phyloP scores from a whole-genome alignment of 371 early-diverging fungal species.

The Mucor indicus region DNA sequence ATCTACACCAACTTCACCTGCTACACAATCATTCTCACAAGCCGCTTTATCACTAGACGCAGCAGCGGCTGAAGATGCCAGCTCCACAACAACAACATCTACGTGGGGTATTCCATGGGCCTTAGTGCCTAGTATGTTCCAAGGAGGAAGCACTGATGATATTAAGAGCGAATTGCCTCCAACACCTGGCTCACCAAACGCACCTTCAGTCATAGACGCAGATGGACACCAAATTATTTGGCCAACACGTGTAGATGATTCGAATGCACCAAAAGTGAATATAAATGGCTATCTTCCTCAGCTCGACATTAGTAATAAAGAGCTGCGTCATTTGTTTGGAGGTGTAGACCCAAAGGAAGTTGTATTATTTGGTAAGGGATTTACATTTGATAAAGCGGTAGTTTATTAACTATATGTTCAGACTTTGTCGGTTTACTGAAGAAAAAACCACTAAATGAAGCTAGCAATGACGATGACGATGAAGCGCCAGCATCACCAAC shows the following conservation, averaged over 20 bases:
- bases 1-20: constrained; percentile 20
- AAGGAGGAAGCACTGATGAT: constrained; percentile 8
- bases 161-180: constrained; percentile 5
- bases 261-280: constrained; percentile 24
- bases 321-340: constrained; percentile 38
- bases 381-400: neutral
- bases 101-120: constrained; percentile 55
- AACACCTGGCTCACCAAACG: constrained; percentile 13
- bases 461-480: neutral
- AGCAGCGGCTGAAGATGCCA: constrained; percentile 2
- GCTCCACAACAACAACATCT: neutral
- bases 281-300: constrained; percentile 27
- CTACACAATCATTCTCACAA: constrained; percentile 23
- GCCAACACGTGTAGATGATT: constrained; percentile 34
- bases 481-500: constrained; percentile 21
- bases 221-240: constrained; percentile 43
- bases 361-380: constrained; percentile 35
- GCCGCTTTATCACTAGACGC: constrained; percentile 9
- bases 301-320: constrained; percentile 34
- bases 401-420: constrained; percentile 1
- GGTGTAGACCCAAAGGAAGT: constrained; percentile 38
- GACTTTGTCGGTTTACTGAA: constrained; percentile 41
- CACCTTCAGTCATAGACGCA: constrained; percentile 13
- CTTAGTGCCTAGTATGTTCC: constrained; percentile 38
- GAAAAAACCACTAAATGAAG: constrained; percentile 25